Evolutionary conservation across 305 asterid genomes (phyloP).

Genomic region (Fraxinus baroniana): DNA sequence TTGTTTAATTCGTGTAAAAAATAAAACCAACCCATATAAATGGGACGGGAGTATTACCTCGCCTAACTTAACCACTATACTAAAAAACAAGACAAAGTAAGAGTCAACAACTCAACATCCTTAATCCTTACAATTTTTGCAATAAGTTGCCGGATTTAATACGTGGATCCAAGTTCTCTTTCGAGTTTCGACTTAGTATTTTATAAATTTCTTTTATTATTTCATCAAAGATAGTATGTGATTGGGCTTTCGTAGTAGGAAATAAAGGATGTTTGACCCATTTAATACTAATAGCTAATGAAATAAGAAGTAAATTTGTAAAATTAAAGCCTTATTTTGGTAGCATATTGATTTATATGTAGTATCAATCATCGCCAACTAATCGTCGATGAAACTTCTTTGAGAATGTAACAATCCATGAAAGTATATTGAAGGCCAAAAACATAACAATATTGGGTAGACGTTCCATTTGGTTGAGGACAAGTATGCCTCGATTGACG

Average conservation of each 20-base stretch:
- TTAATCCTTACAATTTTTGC: background rate
- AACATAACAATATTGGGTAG: background rate
- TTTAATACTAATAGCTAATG: background rate
- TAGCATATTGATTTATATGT: background rate
- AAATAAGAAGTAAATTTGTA: background rate
- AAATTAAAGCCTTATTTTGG: background rate
- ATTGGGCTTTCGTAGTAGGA: background rate
- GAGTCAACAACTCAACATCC: background rate
- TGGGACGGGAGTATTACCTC: background rate
- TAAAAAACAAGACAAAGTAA: background rate
- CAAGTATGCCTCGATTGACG: background rate
- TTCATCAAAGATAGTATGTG: too few relatives aligned
- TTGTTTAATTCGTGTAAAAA: too few relatives aligned
- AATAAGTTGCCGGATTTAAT: background rate
- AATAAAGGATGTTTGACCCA: background rate
- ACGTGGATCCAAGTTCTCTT: background rate
- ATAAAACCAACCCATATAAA: too few relatives aligned
- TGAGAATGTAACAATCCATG: background rate
- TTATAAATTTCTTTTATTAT: too few relatives aligned
- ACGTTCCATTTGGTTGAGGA: background rate
- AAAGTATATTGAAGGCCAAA: background rate
- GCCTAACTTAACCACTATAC: background rate
- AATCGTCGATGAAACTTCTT: background rate
- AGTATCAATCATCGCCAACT: too few relatives aligned
- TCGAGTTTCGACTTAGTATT: too few relatives aligned